Conservation (phyloP, 2,329 filamentous ascomycete genomes). For the Pseudogymnoascus sp. region DNA sequence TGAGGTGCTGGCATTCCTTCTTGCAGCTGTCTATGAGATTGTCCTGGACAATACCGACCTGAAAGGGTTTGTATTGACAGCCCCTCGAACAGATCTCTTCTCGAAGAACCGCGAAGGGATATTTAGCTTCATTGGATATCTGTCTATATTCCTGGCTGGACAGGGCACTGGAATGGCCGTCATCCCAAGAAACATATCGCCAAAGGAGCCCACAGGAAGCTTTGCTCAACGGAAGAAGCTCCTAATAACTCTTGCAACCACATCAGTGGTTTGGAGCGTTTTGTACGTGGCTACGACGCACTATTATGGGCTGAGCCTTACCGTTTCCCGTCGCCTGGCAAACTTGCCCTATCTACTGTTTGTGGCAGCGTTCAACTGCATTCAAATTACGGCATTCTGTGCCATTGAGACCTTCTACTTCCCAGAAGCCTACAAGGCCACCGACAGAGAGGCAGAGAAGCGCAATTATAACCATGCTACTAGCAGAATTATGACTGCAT, state of each 20-base stretch:
- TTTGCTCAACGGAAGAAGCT: slow-evolving; percentile 47
- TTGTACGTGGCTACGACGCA: slow-evolving; percentile 64
- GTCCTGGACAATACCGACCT: slow-evolving; percentile 68
- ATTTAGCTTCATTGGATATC: slow-evolving; percentile 89
- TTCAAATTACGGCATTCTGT: slow-evolving; percentile 73
- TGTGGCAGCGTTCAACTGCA: slow-evolving; percentile 83
- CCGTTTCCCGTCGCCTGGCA: slow-evolving; percentile 79
- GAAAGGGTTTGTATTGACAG: slow-evolving; percentile 74
- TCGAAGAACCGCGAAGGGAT: slow-evolving; percentile 91
- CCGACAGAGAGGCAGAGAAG: slow-evolving; percentile 47
- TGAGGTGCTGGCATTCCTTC: slow-evolving; percentile 60
- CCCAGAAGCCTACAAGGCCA: slow-evolving; percentile 57
- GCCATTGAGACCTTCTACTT: slow-evolving; percentile 72
- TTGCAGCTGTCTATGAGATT: slow-evolving; percentile 65
- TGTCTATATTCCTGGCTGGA: slow-evolving; percentile 88
- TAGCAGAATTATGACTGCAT: slow-evolving; percentile 71
- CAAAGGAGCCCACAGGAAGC: slow-evolving; percentile 33
- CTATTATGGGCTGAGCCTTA: slow-evolving; percentile 64
- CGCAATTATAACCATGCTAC: slow-evolving; percentile 62
- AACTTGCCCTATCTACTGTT: slow-evolving; percentile 92
- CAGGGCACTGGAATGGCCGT: slow-evolving; percentile 75
- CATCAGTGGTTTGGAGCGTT: slow-evolving; percentile 58
- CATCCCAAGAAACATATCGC: slow-evolving; percentile 51
- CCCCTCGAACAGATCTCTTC: slow-evolving; percentile 68
- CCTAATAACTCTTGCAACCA: slow-evolving; percentile 54